Percentiles rank a stretch among this genome's conserved stretches.
Evolutionary conservation across 495 filamentous ascomycete genomes (phyloP).

Genomic region (Paragyromitra xinjiangensis): DNA sequence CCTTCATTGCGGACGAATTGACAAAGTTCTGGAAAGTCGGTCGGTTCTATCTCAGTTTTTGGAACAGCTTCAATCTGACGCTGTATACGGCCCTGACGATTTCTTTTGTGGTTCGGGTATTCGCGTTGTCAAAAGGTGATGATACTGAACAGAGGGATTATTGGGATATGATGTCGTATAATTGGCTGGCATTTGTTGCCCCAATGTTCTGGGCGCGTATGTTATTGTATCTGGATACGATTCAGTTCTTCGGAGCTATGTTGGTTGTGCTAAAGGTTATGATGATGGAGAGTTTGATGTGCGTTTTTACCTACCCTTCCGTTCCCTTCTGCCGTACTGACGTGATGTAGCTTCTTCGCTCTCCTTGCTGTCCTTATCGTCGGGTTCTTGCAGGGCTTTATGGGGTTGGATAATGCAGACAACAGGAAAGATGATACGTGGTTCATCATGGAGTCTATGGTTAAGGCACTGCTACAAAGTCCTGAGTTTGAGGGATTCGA

Average conservation of each 20-base stretch:
- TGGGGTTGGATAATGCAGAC: constrained; percentile 90
- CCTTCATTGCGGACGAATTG: constrained; percentile 89
- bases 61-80: constrained; percentile 90
- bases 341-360: constrained; percentile 74
- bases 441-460: constrained; percentile 89
- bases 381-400: constrained; percentile 93
- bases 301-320: background rate
- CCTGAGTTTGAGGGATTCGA: constrained; percentile 93
- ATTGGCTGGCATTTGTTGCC: constrained; percentile 87
- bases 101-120: constrained; percentile 78
- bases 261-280: constrained; percentile 95
- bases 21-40: constrained; percentile 93
- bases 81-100: constrained; percentile 80
- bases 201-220: constrained; percentile 98
- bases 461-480: constrained; percentile 84
- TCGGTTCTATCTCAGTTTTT: constrained; percentile 86
- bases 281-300: constrained; percentile 97
- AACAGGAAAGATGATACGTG: constrained; percentile 67
- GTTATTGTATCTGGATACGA: constrained; percentile 89
- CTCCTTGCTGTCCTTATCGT: constrained; percentile 85
- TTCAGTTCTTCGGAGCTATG: constrained; percentile 98
- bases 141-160: constrained; percentile 65
- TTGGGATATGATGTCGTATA: constrained; percentile 85
- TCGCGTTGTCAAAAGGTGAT: constrained; percentile 73
- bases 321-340: background rate